Evolutionary conservation across 78 protist species (phyloP).

Genomic region (Mastigamoeba balamuthi): DNA sequence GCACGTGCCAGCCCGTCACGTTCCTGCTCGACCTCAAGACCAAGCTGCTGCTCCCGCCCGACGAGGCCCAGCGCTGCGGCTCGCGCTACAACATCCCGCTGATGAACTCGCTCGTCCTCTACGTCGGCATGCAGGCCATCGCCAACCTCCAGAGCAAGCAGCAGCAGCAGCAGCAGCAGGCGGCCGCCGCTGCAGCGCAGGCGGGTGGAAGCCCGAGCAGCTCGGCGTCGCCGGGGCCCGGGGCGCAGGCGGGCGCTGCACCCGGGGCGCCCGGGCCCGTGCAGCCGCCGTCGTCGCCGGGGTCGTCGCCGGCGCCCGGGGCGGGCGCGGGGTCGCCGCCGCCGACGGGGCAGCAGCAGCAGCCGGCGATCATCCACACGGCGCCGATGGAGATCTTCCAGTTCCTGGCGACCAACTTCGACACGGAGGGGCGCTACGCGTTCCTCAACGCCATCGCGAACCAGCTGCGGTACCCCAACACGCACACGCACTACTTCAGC

Average conservation of each 20-base stretch:
- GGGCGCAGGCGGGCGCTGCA: background rate
- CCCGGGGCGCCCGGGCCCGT: background rate
- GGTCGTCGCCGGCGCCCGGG: background rate
- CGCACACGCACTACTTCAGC: conserved; percentile 93
- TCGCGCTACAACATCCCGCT: conserved; percentile 67
- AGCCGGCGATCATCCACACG: background rate
- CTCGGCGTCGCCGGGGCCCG: background rate
- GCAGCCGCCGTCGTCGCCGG: too few species aligned
- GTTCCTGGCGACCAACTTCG: conserved; percentile 62
- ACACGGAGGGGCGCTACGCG: conserved; percentile 84
- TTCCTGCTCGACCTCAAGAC: conserved; percentile 40
- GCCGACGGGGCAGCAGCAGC: too few species aligned
- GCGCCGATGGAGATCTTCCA: conserved; percentile 77
- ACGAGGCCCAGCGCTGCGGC: conserved; percentile 17
- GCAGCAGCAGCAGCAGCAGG: background rate
- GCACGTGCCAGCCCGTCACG: conserved; percentile 30
- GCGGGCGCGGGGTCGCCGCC: too few species aligned
- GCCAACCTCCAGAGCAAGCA: conserved; percentile 44
- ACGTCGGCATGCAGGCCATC: conserved; percentile 57
- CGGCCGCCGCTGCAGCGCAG: background rate
- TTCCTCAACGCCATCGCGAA: conserved; percentile 90
- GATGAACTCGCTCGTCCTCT: conserved; percentile 86
- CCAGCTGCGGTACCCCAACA: conserved; percentile 94
- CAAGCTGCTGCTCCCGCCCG: conserved; percentile 16
- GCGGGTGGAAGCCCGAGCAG: too few species aligned